These are phyloP conservation scores for Microthlaspi erraticum DNA, from an alignment of 345 rosid species.

Conservation along the genomic window DNA sequence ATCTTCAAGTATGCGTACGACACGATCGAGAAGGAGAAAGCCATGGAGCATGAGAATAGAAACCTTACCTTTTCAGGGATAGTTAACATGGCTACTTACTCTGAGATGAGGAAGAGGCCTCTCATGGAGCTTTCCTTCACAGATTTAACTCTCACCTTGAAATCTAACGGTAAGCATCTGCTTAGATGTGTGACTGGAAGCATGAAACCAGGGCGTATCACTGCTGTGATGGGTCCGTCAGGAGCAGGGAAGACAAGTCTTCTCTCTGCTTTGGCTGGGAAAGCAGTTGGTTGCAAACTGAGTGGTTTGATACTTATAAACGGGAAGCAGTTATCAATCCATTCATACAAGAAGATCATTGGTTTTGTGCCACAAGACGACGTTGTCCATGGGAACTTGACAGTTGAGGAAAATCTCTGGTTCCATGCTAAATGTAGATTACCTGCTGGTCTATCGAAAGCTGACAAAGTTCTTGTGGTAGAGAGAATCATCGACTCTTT, in stretches of 20 bases:
- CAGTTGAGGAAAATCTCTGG: constrained; percentile 97
- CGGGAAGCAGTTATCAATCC: constrained; percentile 72
- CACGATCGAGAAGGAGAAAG: constrained; percentile 87
- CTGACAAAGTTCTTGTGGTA: constrained; percentile 84
- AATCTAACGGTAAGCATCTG: constrained; percentile 67
- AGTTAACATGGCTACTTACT: constrained; percentile 62
- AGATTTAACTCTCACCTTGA: constrained; percentile 80
- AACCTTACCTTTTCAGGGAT: constrained; percentile 79
- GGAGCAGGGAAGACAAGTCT: constrained; percentile 98
- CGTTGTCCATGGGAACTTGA: constrained; percentile 93
- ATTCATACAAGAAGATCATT: constrained; percentile 77
- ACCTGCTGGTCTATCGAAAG: constrained; percentile 62
- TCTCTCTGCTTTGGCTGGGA: constrained; percentile 87
- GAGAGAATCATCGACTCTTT: constrained; percentile 90
- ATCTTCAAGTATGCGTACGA: constrained; percentile 80
- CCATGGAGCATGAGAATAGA: constrained; percentile 56
- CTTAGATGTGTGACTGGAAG: constrained; percentile 83
- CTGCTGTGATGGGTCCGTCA: constrained; percentile 99
- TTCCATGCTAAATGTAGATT: constrained; percentile 93
- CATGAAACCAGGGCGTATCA: constrained; percentile 77
- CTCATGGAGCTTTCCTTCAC: constrained; percentile 76
- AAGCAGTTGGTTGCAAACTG: constrained; percentile 73
- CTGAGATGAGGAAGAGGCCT: constrained; percentile 67
- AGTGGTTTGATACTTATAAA: constrained; percentile 77
- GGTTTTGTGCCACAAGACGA: constrained; percentile 98